These are phyloP conservation scores for Rubia yunnanensis DNA, from an alignment of 257 asterid genomes.

Conservation along the genomic window DNA sequence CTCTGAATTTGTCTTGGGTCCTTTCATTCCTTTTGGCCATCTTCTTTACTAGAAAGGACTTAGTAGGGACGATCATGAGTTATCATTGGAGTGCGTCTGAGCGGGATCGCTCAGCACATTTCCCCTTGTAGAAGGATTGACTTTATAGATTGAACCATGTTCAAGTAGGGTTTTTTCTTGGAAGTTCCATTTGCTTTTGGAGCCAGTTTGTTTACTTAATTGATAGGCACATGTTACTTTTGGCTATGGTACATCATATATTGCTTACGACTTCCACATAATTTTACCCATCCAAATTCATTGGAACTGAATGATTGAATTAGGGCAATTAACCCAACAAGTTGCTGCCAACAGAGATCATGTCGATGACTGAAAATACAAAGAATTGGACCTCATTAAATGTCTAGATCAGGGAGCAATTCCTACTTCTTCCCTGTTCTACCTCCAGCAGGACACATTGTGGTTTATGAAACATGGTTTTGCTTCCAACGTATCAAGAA, in stretches of 20 bases:
- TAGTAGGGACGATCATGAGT: not conserved
- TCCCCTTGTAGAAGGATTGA: not conserved
- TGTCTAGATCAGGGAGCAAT: not conserved
- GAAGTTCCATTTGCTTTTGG: not conserved
- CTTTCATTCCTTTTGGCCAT: not conserved
- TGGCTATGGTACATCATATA: not conserved
- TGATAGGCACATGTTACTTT: not conserved
- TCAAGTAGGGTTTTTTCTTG: not conserved
- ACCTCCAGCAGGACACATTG: not conserved
- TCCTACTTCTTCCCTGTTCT: not conserved
- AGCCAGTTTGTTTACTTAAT: not conserved
- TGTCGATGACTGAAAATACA: not conserved
- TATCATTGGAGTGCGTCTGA: not conserved
- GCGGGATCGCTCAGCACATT: not conserved
- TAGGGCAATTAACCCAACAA: not conserved
- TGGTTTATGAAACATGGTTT: not conserved
- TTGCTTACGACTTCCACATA: too few species aligned
- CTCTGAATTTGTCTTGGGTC: not conserved
- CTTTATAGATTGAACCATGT: not conserved
- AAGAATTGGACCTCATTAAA: not conserved
- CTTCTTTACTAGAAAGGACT: not conserved
- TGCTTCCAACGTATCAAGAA: not conserved
- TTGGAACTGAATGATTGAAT: not conserved
- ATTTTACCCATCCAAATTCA: not conserved
- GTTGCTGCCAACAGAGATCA: not conserved